These are phyloP conservation scores for Inga leiocalycina DNA, from an alignment of 306 rosid genomes.

Conservation along the genomic window DNA sequence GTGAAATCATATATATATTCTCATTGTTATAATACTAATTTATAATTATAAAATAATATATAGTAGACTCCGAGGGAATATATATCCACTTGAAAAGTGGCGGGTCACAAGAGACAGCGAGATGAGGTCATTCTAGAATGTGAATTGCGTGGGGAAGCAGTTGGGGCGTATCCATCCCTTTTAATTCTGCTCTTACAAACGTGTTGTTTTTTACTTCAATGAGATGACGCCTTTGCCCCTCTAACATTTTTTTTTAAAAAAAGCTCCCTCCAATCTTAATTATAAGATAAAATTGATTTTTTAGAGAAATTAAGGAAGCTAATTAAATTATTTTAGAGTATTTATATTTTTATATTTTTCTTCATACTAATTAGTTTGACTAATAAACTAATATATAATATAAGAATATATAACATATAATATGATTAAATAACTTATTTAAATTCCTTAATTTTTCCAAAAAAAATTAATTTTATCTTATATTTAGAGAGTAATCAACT, in stretches of 20 bases:
- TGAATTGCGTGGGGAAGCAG: conserved; percentile 13
- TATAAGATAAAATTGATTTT: no score
- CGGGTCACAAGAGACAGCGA: neutral
- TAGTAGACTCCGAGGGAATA: neutral
- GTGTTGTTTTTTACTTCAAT: neutral
- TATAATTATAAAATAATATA: no score
- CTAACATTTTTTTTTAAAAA: neutral
- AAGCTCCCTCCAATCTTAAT: no score
- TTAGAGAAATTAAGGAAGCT: no score
- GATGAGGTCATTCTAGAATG: conserved; percentile 6
- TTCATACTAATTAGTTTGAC: no score
- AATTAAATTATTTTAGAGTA: no score
- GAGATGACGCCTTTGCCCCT: conserved; percentile 17
- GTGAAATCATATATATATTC: neutral
- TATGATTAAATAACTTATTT: no score
- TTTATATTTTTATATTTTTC: no score
- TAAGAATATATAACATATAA: no score
- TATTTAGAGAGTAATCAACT: neutral
- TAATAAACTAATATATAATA: no score
- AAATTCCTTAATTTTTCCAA: no score
- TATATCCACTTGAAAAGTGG: neutral
- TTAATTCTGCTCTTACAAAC: neutral
- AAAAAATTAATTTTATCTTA: no score
- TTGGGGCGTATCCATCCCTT: neutral
- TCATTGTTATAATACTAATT: neutral